These are phyloP conservation scores for Passalora sequoiae DNA, from an alignment of 2,329 filamentous ascomycete species.

Conservation along the genomic window DNA sequence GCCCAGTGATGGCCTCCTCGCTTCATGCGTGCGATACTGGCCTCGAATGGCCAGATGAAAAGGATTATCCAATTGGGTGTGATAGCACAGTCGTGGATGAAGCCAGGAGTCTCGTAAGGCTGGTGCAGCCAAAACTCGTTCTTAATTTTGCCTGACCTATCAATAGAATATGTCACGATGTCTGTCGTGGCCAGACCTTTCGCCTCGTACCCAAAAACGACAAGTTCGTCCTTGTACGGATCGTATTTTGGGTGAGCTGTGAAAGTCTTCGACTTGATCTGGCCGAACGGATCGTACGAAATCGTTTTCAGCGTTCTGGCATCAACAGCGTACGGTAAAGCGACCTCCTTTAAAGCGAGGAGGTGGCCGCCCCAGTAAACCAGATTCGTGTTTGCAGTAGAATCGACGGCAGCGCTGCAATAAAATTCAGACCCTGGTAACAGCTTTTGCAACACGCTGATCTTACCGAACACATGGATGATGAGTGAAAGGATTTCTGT, in stretches of 20 bases:
- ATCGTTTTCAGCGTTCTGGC: constrained; percentile 39
- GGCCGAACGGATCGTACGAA: constrained; percentile 38
- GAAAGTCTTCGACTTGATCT: constrained; percentile 38
- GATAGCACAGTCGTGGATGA: constrained; percentile 40
- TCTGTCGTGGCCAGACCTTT: constrained; percentile 34
- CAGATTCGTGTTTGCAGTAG: constrained; percentile 57
- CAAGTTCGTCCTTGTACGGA: constrained; percentile 39
- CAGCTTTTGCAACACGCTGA: constrained; percentile 20
- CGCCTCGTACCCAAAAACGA: constrained; percentile 41
- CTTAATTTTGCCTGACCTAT: constrained; percentile 35
- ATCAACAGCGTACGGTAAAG: constrained; percentile 38
- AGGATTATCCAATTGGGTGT: constrained; percentile 38
- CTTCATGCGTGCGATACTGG: constrained; percentile 34
- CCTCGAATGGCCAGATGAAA: constrained; percentile 37
- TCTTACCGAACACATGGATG: constrained; percentile 20
- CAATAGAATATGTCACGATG: constrained; percentile 39
- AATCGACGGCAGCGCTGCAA: constrained; percentile 42
- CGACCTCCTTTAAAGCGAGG: constrained; percentile 50
- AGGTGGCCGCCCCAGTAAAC: constrained; percentile 53
- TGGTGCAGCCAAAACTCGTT: constrained; percentile 40
- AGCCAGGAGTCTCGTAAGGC: constrained; percentile 31
- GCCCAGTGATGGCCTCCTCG: constrained; percentile 39
- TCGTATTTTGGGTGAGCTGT: constrained; percentile 45
- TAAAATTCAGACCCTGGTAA: not conserved
- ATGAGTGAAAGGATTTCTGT: constrained; percentile 48